phyloP scores from a whole-genome alignment of 2,329 filamentous ascomycete species.

The Didymella sp. region DNA sequence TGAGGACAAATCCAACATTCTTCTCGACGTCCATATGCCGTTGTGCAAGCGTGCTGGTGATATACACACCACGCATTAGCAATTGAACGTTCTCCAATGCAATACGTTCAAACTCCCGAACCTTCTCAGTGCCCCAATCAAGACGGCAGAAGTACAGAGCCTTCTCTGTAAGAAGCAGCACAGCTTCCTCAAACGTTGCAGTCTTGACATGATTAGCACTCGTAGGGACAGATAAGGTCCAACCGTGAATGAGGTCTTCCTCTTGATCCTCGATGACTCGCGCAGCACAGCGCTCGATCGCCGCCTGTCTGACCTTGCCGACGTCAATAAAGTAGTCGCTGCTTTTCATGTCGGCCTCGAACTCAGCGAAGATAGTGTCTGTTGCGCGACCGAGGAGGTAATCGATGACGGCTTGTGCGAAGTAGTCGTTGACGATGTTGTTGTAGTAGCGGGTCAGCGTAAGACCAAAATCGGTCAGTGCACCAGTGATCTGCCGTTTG shows the following conservation, averaged over 20 bases:
- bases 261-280: constrained; percentile 78
- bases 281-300: constrained; percentile 86
- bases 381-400: constrained; percentile 90
- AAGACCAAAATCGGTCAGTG: constrained; percentile 87
- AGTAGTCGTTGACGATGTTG: constrained; percentile 98
- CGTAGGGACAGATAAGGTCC: constrained; percentile 83
- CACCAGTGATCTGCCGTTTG: constrained; percentile 89
- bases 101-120: constrained; percentile 88
- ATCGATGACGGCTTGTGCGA: constrained; percentile 93
- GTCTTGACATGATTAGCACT: constrained; percentile 70
- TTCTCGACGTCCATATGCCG: constrained; percentile 76
- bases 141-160: constrained; percentile 90
- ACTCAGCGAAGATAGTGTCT: constrained; percentile 87
- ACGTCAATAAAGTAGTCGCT: constrained; percentile 91
- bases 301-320: constrained; percentile 81
- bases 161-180: constrained; percentile 83
- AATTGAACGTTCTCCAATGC: constrained; percentile 74
- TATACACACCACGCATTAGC: constrained; percentile 83
- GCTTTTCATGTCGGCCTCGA: constrained; percentile 91
- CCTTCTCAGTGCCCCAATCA: constrained; percentile 95
- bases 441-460: constrained; percentile 80
- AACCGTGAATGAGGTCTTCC: constrained; percentile 87
- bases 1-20: constrained; percentile 84
- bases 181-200: constrained; percentile 83
- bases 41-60: constrained; percentile 83